Conservation (phyloP, 2,329 filamentous ascomycete species). For the Furcasterigmium furcatum region DNA sequence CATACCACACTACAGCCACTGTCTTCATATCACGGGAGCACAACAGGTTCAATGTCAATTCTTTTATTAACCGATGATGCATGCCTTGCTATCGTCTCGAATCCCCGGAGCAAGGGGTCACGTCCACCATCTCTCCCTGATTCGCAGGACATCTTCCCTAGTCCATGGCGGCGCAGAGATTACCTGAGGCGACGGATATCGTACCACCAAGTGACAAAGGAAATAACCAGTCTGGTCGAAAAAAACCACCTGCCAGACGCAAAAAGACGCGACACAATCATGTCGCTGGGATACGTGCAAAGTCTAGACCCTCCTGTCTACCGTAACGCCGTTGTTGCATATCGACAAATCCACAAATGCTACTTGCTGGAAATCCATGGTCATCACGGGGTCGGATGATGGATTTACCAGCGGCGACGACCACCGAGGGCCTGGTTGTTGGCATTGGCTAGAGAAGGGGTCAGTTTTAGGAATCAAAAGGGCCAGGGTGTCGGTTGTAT, state of each 20-base stretch:
- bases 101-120: too few relatives aligned
- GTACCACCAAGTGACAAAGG: too few relatives aligned
- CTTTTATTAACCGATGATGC: too few relatives aligned
- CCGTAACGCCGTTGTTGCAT: neutral
- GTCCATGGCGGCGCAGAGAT: neutral
- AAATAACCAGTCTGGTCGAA: neutral
- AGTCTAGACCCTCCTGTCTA: conserved; percentile 1
- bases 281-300: neutral
- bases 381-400: conserved; percentile 1
- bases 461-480: conserved; percentile 16
- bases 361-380: neutral
- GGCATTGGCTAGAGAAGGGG: conserved; percentile 36
- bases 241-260: neutral
- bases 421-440: conserved; percentile 44
- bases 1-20: too few relatives aligned
- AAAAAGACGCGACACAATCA: neutral
- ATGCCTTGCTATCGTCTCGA: too few relatives aligned
- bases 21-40: too few relatives aligned
- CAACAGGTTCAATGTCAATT: too few relatives aligned
- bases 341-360: conserved; percentile 1
- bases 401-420: conserved; percentile 47
- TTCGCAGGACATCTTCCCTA: neutral
- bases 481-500: conserved; percentile 18
- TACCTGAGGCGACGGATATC: too few relatives aligned
- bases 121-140: too few relatives aligned